Evolutionary conservation across 768 basidiomycete species (phyloP), one percentile per base, ranked within the genome.

Genomic region (Candolleomyces aberdarensis): DNA sequence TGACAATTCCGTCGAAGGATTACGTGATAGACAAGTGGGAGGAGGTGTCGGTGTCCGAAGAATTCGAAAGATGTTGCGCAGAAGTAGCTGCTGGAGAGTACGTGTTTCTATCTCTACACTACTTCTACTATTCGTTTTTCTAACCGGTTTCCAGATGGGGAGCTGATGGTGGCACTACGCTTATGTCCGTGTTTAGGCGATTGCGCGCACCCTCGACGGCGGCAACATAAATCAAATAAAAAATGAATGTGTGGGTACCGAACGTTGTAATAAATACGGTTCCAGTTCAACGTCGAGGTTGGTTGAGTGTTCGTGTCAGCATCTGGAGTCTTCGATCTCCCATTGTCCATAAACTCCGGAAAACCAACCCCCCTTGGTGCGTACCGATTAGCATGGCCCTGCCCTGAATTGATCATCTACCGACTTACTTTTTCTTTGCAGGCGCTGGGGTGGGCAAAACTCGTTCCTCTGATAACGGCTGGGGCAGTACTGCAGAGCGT

Each of bases 11-110:
- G 44, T 53, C 63, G 0, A 63, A 88, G 83, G 88, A 91, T 68
- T 92, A 85, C 62, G 85, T 91, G 22, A 86, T 91, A 1, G 83
- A 87, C n/a, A 83, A 84, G 65, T 91, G 89, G 88, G 84, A 85
- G 47, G 85, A 86, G 59, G 87, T 90, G 8, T 85, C 84, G 22
- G 73, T 75, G 17, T 85, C 82, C 1, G 76, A 78, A 9, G 87
- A 87, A 64, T 89, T 90, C 66, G 88, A 89, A 68, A 77, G 76
- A 63, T 87, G 87, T 65, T 89, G 87, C 66, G 77, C 84, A 67
- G 88, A 89, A 67, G 84, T 90, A 20, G 86, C 88, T 7, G 82
- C 81, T 57, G 88, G 88, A 77, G 88, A 90, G 87, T 89, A 70
- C 71, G 86, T 78, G 26, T 26, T 46, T 47, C 36, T 46, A 15